A percentile compares a stretch with the other conserved stretches of the same genome.
These are phyloP conservation scores for Xylariaceae sp. DNA, from an alignment of 2,329 filamentous ascomycete genomes.

Conservation along the genomic window DNA sequence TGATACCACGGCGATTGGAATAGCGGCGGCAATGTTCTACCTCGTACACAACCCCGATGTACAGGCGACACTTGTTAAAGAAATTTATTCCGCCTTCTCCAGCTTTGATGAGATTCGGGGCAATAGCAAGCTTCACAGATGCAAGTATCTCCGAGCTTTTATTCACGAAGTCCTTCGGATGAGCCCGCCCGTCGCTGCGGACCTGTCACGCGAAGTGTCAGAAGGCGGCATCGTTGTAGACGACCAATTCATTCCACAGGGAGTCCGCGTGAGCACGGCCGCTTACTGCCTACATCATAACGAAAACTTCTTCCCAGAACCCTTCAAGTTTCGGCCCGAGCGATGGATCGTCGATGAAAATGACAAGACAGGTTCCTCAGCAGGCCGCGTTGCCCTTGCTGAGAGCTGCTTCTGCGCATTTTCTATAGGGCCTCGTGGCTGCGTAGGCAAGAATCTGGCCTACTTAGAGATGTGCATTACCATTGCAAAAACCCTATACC, in stretches of 20 bases:
- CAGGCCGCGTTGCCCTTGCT: too few species aligned
- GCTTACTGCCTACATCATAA: constrained; percentile 25
- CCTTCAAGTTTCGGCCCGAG: constrained; percentile 5
- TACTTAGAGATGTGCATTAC: too few species aligned
- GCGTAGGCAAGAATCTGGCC: too few species aligned
- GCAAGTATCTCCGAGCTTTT: constrained; percentile 4
- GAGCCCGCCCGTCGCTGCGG: constrained; percentile 3
- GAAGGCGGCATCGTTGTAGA: not conserved
- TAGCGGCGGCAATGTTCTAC: not conserved
- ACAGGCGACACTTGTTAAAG: not conserved
- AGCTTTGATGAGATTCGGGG: not conserved
- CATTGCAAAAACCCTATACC: too few species aligned
- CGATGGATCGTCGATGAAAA: too few species aligned
- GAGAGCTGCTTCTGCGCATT: too few species aligned
- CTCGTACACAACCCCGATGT: not conserved
- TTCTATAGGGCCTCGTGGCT: too few species aligned
- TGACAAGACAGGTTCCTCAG: too few species aligned
- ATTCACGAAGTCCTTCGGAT: constrained; percentile 14
- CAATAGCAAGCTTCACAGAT: not conserved
- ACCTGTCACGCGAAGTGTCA: constrained; percentile 10
- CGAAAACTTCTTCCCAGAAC: constrained; percentile 23
- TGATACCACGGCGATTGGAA: not conserved
- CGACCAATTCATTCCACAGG: constrained; percentile 14
- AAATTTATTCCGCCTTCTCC: not conserved
- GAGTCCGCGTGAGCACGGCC: constrained; percentile 12